These are phyloP conservation scores for Fusarium equiseti DNA, from an alignment of 2,329 filamentous ascomycete species.

Conservation along the genomic window DNA sequence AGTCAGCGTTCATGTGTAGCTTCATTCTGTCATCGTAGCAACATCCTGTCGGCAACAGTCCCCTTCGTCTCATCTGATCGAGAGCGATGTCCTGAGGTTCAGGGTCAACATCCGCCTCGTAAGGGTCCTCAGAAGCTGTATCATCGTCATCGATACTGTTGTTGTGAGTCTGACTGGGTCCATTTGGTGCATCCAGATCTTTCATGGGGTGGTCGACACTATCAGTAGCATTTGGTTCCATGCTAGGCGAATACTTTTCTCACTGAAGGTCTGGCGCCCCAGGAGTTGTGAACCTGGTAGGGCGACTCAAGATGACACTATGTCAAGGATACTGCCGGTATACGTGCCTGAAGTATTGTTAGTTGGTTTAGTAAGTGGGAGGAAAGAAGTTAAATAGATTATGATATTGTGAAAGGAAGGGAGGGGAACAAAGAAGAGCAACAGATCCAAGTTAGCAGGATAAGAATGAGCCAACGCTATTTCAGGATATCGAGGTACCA, in stretches of 20 bases:
- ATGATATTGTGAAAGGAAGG: neutral
- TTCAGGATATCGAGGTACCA: neutral
- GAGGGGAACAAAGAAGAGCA: neutral
- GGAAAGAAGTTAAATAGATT: neutral
- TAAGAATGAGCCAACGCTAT: conserved; percentile 4
- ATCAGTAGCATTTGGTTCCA: conserved; percentile 54
- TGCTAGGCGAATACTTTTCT: conserved; percentile 13
- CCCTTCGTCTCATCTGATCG: conserved; percentile 57
- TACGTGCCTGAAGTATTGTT: conserved; percentile 11
- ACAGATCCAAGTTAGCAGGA: conserved; percentile 10
- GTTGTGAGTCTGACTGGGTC: conserved; percentile 30
- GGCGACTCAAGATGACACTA: conserved; percentile 5
- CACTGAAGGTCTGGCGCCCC: conserved; percentile 37
- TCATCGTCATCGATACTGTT: conserved; percentile 51
- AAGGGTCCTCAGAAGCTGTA: conserved; percentile 52
- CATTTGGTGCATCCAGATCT: conserved; percentile 53
- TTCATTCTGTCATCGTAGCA: conserved; percentile 98
- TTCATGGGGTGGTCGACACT: conserved; percentile 59
- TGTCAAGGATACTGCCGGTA: neutral
- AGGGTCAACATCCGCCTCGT: conserved; percentile 52
- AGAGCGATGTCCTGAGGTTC: conserved; percentile 55
- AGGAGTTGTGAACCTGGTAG: conserved; percentile 28
- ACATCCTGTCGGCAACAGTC: conserved; percentile 76
- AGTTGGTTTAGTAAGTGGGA: neutral
- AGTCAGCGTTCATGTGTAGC: conserved; percentile 88